Evolutionary conservation across 1,139 yeast species (phyloP).

Genomic region (Diutina ranongensis): DNA sequence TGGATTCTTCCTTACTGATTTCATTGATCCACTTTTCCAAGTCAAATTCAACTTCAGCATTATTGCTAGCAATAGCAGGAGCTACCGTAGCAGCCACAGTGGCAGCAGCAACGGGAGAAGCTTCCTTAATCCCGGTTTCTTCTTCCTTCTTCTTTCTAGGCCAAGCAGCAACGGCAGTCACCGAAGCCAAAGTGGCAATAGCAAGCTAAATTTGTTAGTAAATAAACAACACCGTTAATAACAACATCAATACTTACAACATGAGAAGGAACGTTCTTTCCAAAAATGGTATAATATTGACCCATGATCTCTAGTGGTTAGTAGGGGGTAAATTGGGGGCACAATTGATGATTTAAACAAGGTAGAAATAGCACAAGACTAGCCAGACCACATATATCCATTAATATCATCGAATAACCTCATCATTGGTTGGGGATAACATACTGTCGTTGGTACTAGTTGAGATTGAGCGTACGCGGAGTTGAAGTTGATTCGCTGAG

Average conservation of each 20-base stretch:
- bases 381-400: no score
- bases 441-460: neutral
- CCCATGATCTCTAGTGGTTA: constrained; percentile 30
- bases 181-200: constrained; percentile 34
- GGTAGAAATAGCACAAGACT: no score
- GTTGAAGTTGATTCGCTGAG: neutral
- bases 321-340: neutral
- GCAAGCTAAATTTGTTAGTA: constrained; percentile 25
- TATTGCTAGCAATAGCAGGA: neutral
- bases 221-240: neutral
- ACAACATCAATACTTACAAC: constrained; percentile 36
- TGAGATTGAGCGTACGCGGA: neutral
- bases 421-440: neutral
- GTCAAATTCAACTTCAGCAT: constrained; percentile 44
- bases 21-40: constrained; percentile 47
- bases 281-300: constrained; percentile 50
- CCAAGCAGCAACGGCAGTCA: constrained; percentile 32
- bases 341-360: neutral
- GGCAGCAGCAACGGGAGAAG: constrained; percentile 19
- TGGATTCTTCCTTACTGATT: constrained; percentile 31
- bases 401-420: no score
- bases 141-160: constrained; percentile 22
- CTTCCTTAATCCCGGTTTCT: constrained; percentile 12
- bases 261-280: constrained; percentile 55
- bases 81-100: constrained; percentile 18